Conservation (phyloP, 768 basidiomycete species). For the Tylopilus sp. region DNA sequence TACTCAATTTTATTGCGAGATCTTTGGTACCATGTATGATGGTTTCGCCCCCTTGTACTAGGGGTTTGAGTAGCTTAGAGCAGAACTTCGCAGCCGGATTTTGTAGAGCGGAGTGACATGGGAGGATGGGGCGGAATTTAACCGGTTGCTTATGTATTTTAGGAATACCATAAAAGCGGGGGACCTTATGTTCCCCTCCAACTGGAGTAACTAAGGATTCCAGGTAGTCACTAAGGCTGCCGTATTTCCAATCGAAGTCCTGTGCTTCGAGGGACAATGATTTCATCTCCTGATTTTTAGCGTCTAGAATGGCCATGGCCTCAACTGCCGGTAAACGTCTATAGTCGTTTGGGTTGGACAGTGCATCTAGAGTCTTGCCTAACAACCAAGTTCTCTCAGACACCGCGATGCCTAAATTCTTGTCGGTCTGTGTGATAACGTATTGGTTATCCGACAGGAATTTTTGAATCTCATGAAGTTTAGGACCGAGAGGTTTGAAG, state of each 20-base stretch:
- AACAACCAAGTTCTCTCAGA: not conserved
- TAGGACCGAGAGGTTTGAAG: conserved; percentile 3
- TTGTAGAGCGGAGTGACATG: not conserved
- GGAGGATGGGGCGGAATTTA: not conserved
- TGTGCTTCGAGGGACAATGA: not conserved
- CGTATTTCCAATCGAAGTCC: not conserved
- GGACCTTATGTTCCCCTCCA: not conserved
- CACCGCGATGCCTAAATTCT: not conserved
- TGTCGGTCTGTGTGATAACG: not conserved
- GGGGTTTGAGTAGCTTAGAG: conserved; percentile 9
- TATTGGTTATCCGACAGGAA: not conserved
- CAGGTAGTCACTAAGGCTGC: not conserved
- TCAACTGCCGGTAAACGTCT: not conserved
- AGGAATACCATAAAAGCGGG: conserved; percentile 9
- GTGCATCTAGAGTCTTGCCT: not conserved
- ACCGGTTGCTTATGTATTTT: conserved; percentile 14
- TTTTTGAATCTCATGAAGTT: not conserved
- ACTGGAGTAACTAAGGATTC: not conserved
- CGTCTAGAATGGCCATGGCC: not conserved
- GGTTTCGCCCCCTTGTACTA: conserved; percentile 3
- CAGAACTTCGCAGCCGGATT: not conserved
- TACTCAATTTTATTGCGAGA: conserved; percentile 14
- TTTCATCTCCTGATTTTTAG: not conserved
- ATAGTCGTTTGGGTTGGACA: not conserved
- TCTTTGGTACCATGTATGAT: conserved; percentile 6